These are phyloP conservation scores for Brassica carinata DNA, from an alignment of 345 rosid genomes.

Conservation along the genomic window DNA sequence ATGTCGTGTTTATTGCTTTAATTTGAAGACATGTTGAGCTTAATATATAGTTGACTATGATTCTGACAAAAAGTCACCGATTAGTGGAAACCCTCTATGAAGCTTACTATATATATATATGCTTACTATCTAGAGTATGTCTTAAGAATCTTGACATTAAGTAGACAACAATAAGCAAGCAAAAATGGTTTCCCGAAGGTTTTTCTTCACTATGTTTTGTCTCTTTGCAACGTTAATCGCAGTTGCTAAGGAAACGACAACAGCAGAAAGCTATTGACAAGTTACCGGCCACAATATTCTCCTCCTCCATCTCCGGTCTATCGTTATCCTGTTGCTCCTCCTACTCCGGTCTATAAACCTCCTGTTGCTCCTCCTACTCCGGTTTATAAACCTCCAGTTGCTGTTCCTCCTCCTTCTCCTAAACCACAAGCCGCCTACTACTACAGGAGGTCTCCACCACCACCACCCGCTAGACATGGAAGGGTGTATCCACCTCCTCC, in stretches of 20 bases:
- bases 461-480: slow-evolving; percentile 1
- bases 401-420: slow-evolving; percentile 20
- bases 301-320: slow-evolving; percentile 32
- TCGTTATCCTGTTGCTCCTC: slow-evolving; percentile 23
- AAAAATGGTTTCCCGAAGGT: slow-evolving; percentile 27
- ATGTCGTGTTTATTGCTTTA: background rate
- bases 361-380: slow-evolving; percentile 23
- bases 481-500: slow-evolving; percentile 21
- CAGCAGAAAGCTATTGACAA: slow-evolving; percentile 29
- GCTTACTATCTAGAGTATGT: background rate
- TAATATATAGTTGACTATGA: background rate
- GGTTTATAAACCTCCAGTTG: background rate
- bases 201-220: background rate
- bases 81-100: slow-evolving; percentile 35
- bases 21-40: background rate
- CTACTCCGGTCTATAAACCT: background rate
- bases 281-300: background rate
- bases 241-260: slow-evolving; percentile 21
- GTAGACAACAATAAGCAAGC: background rate
- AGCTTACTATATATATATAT: background rate
- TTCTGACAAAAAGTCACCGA: slow-evolving; percentile 3
- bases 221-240: slow-evolving; percentile 17
- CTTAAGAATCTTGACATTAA: background rate
- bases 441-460: slow-evolving; percentile 32
- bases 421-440: background rate